Evolutionary conservation across 805 yeast genomes (phyloP), one percentile per base, ranked within the genome.

Genomic region (Millerozyma acaciae): DNA sequence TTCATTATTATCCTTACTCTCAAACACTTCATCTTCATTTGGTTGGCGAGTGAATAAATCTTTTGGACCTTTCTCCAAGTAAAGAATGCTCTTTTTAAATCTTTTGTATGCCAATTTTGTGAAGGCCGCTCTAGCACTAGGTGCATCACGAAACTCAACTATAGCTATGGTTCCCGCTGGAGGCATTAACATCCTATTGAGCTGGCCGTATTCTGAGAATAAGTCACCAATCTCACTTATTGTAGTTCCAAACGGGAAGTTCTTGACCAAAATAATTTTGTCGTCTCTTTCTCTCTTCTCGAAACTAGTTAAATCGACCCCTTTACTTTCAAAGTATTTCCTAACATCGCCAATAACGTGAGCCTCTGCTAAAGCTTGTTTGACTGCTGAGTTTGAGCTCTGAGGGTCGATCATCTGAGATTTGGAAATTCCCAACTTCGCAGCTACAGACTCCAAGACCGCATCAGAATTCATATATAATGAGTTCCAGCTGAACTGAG

Each of bases 351-450:
- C 93, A 50, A 93, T 80, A 12, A 89, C 96, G 51, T 88, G 93
- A 2, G 97, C 94, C 63, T 93, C 98, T 0, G 98, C 97, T 42
- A 93, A 72, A 0, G 98, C 97, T 60, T 89, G 97, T 54, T 89
- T 86, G 9, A 93, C 97, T 1, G 96, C 97, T 33, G 95, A 83
- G 39, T 72, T 79, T 6, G 95, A 73, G 43, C 80, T 85, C 47
- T 86, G 84, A 1, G 96, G 90, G 56, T 93, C 94, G 40, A 93
- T 75, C 50, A 93, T 70, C 37, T 87, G 86, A 6, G 93, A 70
- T 57, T 90, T 93, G 17, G 78, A 55, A 31, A 93, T 68, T 6
- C 97, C 97, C 60, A 93, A 60, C 48, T 83, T 82, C 6, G 75
- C 55, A 2, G 97, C 96, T 26, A 88, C 93, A 34, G 93, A 81